Conservation (phyloP, 139 green algal species). For the Desmodesmus armatus region DNA sequence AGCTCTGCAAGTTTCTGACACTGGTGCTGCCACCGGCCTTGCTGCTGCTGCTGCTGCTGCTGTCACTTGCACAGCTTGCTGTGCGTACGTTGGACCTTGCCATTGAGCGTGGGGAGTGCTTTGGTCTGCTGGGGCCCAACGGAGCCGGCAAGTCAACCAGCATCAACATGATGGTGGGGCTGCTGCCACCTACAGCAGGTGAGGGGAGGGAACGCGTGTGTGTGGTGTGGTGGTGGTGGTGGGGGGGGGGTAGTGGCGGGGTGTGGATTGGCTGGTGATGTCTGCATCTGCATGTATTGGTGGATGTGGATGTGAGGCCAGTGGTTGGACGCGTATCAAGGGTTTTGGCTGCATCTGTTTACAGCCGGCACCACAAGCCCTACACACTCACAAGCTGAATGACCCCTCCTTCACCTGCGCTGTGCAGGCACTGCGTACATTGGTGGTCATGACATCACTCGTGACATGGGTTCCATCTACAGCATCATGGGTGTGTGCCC, state of each 20-base stretch:
- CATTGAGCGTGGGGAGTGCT: conserved; percentile 62
- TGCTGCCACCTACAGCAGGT: conserved; percentile 8
- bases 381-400: no score
- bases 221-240: no score
- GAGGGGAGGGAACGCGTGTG: no score
- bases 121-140: conserved; percentile 90
- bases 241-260: no score
- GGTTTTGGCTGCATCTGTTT: no score
- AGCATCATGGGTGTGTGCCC: conserved; percentile 80
- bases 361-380: no score
- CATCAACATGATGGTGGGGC: conserved; percentile 79
- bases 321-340: no score
- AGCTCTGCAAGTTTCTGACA: neutral
- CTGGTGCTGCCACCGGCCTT: neutral
- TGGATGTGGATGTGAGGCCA: neutral
- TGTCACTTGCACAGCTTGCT: conserved; percentile 57
- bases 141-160: conserved; percentile 89
- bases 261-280: no score
- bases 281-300: no score
- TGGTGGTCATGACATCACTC: conserved; percentile 66
- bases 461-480: conserved; percentile 75
- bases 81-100: conserved; percentile 67
- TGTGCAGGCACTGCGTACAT: conserved; percentile 63
- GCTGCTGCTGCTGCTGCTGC: neutral
- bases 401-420: no score